Conservation (phyloP, 169 alveolate genomes). For the Cystoisospora suis region DNA sequence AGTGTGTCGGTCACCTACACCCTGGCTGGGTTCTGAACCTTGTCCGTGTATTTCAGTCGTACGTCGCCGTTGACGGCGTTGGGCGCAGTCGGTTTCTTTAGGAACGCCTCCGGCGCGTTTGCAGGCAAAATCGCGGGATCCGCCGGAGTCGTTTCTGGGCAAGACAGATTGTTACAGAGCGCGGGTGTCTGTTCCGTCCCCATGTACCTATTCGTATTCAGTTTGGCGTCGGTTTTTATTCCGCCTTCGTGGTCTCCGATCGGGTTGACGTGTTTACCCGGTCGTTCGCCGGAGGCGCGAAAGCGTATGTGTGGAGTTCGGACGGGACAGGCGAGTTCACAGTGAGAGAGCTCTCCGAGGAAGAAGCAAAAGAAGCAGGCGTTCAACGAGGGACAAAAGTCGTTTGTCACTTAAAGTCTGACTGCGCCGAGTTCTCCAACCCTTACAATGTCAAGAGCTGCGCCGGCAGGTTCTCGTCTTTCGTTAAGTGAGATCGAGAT, state of each 20-base stretch:
- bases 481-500: conserved; percentile 86
- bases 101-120: too few species aligned
- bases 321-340: conserved; percentile 98
- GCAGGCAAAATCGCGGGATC: too few species aligned
- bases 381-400: conserved; percentile 91
- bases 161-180: too few species aligned
- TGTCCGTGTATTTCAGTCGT: too few species aligned
- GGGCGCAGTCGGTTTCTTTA: too few species aligned
- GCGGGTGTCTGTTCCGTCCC: background rate
- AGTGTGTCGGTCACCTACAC: too few species aligned
- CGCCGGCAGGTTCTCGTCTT: conserved; percentile 91
- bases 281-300: conserved; percentile 88
- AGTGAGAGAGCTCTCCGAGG: conserved; percentile 74
- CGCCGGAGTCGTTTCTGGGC: too few species aligned
- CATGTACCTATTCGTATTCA: conserved; percentile 72
- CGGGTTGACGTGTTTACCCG: conserved; percentile 96
- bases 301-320: conserved; percentile 94
- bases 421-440: conserved; percentile 83
- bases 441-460: conserved; percentile 78
- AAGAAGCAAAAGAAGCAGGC: conserved; percentile 55
- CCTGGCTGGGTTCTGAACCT: too few species aligned
- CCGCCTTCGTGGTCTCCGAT: conserved; percentile 99
- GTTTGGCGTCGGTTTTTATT: conserved; percentile 99
- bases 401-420: conserved; percentile 88
- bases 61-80: too few species aligned